These are phyloP conservation scores for Diaporthe caulivora DNA, from an alignment of 2,329 filamentous ascomycete species.

Conservation along the genomic window DNA sequence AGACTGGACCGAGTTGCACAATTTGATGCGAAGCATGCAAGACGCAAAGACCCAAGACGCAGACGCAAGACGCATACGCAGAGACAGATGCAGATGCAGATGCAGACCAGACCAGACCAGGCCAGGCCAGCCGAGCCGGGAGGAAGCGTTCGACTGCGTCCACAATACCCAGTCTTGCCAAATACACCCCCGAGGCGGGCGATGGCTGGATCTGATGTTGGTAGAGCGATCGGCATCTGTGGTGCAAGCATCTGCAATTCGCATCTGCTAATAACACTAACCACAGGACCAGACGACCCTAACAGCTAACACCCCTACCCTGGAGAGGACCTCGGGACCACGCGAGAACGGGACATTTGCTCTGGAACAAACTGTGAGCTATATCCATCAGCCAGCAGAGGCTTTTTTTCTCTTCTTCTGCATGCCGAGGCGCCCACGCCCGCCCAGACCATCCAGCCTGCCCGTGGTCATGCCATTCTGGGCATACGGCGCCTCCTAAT, in stretches of 20 bases:
- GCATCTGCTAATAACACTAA: neutral
- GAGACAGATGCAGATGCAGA: neutral
- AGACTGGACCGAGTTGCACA: conserved; percentile 26
- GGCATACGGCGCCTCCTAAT: neutral
- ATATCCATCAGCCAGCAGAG: neutral
- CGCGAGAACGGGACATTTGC: conserved; percentile 2
- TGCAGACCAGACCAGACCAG: neutral
- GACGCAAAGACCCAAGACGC: too few relatives aligned
- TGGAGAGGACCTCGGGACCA: conserved; percentile 8
- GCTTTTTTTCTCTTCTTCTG: neutral
- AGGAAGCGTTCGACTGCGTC: neutral
- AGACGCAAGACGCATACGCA: too few relatives aligned
- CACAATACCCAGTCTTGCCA: too few relatives aligned
- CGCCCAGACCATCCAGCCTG: neutral
- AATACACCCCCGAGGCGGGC: neutral
- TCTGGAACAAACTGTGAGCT: neutral
- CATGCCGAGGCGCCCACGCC: conserved; percentile 2
- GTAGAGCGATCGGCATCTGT: conserved; percentile 24
- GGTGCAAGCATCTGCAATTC: conserved; percentile 5
- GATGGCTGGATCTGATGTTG: conserved; percentile 29
- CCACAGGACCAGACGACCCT: neutral
- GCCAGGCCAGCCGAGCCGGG: neutral
- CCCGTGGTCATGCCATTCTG: conserved; percentile 9
- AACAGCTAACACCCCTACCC: neutral
- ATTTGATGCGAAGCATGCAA: conserved; percentile 16